These are phyloP conservation scores for Silene noctiflora DNA, from an alignment of 179 eudicot species.

Conservation along the genomic window DNA sequence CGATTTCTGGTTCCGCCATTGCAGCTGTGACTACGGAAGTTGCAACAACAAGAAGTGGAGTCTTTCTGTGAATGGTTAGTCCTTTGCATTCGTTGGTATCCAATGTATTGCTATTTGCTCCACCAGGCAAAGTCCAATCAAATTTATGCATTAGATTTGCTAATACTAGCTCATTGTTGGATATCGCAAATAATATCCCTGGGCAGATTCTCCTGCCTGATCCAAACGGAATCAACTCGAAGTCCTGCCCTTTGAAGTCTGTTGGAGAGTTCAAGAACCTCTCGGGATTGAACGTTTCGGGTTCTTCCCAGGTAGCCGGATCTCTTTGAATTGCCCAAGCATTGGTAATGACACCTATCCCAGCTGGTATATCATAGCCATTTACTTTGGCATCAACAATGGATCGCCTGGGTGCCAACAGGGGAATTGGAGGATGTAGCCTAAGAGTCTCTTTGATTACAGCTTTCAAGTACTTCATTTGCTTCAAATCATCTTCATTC, in stretches of 20 bases:
- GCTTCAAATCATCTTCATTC: conserved; percentile 31
- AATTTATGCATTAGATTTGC: conserved; percentile 25
- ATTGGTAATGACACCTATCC: conserved; percentile 26
- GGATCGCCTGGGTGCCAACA: conserved; percentile 35
- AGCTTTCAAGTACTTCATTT: conserved; percentile 32
- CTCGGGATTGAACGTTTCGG: conserved; percentile 32
- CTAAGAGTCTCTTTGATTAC: conserved; percentile 43
- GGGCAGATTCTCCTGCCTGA: conserved; percentile 33
- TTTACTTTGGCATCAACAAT: conserved; percentile 16
- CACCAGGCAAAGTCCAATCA: conserved; percentile 26
- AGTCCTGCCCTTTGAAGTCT: conserved; percentile 37
- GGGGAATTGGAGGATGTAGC: conserved; percentile 38
- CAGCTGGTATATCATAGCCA: conserved; percentile 32
- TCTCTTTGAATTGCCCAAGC: conserved; percentile 33
- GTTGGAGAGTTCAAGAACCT: conserved; percentile 27
- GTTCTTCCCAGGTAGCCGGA: conserved; percentile 30
- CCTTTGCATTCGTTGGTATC: conserved; percentile 29
- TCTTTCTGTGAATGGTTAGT: conserved; percentile 17
- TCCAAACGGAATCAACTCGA: conserved; percentile 40
- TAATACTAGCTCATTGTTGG: conserved; percentile 21
- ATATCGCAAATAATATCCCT: conserved; percentile 24
- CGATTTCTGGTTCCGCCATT: neutral
- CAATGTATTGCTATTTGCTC: conserved; percentile 16
- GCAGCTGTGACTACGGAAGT: conserved; percentile 2
- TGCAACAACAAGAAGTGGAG: conserved; percentile 26